A percentile compares a stretch with the other conserved stretches of the same genome.
phyloP scores from a whole-genome alignment of 768 basidiomycete genomes.

The Infundibulicybe gibba region DNA sequence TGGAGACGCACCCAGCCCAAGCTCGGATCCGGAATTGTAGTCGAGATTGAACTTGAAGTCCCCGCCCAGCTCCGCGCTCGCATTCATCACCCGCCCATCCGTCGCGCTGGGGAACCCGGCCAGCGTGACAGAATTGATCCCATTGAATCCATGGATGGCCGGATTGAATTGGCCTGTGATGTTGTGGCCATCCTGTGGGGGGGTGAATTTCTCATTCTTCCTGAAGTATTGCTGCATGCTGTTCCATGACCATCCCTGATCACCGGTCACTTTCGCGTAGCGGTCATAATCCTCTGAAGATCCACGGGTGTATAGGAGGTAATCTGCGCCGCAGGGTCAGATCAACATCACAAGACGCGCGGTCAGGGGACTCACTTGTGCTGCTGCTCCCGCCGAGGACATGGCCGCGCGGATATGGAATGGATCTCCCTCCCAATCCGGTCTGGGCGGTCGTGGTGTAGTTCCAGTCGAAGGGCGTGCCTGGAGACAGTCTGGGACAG shows the following conservation, averaged over 20 bases:
- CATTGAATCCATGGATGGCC: slow-evolving; percentile 22
- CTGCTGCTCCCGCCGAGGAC: slow-evolving; percentile 21
- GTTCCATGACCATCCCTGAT: slow-evolving; percentile 30
- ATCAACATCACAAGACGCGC: slow-evolving; percentile 5
- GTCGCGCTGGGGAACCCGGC: slow-evolving; percentile 20
- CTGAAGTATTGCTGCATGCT: slow-evolving; percentile 19
- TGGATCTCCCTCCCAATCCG: slow-evolving; percentile 12
- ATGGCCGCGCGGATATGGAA: slow-evolving; percentile 20
- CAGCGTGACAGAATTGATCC: slow-evolving; percentile 22
- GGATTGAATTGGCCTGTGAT: slow-evolving; percentile 26
- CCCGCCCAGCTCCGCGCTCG: slow-evolving; percentile 16
- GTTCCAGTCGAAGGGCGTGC: slow-evolving; percentile 22
- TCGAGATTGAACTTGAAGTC: slow-evolving; percentile 21
- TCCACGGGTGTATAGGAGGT: slow-evolving; percentile 17
- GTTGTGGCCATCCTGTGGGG: slow-evolving; percentile 25
- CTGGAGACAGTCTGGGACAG: slow-evolving; percentile 7
- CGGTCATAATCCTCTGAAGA: slow-evolving; percentile 23
- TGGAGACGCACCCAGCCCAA: slow-evolving; percentile 16
- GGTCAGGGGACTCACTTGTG: slow-evolving; percentile 14
- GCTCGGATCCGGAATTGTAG: slow-evolving; percentile 20
- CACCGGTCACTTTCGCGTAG: slow-evolving; percentile 21
- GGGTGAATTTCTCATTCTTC: slow-evolving; percentile 19
- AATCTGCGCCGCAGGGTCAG: slow-evolving; percentile 11
- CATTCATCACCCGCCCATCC: slow-evolving; percentile 22
- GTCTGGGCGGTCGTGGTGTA: slow-evolving; percentile 24